A percentile compares a stretch with the other conserved stretches of the same genome.
phyloP scores from a whole-genome alignment of 306 rosid species.

The Ceratonia siliqua region DNA sequence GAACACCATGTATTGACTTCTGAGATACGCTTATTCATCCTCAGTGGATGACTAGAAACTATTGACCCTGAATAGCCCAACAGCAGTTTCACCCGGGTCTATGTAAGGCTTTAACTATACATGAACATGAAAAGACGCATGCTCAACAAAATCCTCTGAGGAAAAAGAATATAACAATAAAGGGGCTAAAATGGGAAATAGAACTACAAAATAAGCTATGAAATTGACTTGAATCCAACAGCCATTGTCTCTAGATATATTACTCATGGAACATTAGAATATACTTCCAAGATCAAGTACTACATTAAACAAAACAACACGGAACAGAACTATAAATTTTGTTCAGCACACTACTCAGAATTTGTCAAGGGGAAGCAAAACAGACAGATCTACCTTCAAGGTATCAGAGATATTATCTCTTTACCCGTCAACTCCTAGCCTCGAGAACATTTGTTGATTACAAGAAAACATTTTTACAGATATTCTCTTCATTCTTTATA shows the following conservation, averaged over 20 bases:
- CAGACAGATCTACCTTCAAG: not conserved
- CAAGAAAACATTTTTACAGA: not conserved
- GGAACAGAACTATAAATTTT: not conserved
- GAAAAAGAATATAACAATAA: not conserved
- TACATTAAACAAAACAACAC: not conserved
- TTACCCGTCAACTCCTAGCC: not conserved
- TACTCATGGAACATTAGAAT: not conserved
- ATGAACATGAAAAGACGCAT: not conserved
- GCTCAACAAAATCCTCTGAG: not conserved
- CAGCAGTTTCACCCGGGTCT: not conserved
- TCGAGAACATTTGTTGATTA: not conserved
- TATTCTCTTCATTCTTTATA: not conserved
- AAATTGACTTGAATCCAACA: not conserved
- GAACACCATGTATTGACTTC: conserved; percentile 1
- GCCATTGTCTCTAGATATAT: not conserved
- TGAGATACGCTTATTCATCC: not conserved
- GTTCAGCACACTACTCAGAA: not conserved
- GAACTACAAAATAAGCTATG: not conserved
- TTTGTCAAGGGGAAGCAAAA: not conserved
- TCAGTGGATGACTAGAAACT: conserved; percentile 8
- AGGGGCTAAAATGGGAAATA: not conserved
- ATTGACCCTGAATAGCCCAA: not conserved
- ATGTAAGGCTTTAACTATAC: not conserved
- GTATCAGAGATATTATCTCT: not conserved
- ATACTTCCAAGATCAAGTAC: not conserved